Percentiles rank a stretch among this genome's conserved stretches.
phyloP scores from a whole-genome alignment of 2,329 filamentous ascomycete species.

The Plenodomus tracheiphilus region DNA sequence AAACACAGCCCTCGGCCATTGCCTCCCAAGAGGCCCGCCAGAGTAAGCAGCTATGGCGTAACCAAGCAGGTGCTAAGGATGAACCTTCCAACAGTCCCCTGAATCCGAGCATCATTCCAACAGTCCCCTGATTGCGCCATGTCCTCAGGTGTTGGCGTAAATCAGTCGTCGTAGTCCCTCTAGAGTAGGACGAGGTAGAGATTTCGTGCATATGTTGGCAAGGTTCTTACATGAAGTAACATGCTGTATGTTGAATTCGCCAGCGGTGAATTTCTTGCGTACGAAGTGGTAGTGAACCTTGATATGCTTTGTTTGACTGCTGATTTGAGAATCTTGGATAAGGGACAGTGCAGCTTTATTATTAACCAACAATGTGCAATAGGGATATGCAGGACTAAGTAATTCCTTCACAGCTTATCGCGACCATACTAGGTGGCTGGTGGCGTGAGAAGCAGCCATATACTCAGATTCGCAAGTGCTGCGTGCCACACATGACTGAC shows the following conservation, averaged over 20 bases:
- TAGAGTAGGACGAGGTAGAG: not conserved
- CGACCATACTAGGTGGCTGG: constrained; percentile 6
- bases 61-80: not conserved
- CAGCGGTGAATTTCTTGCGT: not conserved
- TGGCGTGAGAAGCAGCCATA: constrained; percentile 8
- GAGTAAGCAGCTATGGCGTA: too few relatives aligned
- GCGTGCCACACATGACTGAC: constrained; percentile 17
- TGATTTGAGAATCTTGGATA: constrained; percentile 3
- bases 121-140: not conserved
- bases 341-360: constrained; percentile 7
- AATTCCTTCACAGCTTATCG: constrained; percentile 2
- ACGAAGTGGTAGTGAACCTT: constrained; percentile 7
- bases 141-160: not conserved
- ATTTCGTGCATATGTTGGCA: constrained; percentile 7
- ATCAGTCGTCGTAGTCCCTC: not conserved
- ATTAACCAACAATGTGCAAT: constrained; percentile 1
- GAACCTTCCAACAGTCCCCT: constrained; percentile 1
- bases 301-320: constrained; percentile 11
- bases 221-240: constrained; percentile 1
- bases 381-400: not conserved
- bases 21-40: too few relatives aligned
- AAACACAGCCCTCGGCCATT: too few relatives aligned
- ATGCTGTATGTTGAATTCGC: not conserved
- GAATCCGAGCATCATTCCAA: not conserved
- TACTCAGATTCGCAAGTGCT: constrained; percentile 23